Evolutionary conservation across 2,329 filamentous ascomycete genomes (phyloP).

Genomic region (Fusarium azukiicola): DNA sequence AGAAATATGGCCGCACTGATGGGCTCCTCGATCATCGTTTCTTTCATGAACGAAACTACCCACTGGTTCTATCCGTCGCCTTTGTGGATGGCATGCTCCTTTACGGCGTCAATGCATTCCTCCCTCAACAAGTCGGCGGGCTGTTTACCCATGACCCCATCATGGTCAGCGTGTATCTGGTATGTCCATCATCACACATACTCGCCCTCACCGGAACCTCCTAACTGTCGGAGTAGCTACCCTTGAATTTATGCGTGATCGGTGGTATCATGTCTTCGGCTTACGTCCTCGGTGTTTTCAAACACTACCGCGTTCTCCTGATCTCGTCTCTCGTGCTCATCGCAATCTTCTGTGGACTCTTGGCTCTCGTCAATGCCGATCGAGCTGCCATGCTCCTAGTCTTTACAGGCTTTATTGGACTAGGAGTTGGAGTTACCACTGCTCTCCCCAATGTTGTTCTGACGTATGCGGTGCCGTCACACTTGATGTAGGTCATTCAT

Average conservation of each 20-base stretch:
- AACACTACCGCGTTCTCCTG: background rate
- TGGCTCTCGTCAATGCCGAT: background rate
- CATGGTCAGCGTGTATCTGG: conserved; percentile 3
- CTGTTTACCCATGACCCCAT: background rate
- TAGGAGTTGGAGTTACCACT: conserved; percentile 11
- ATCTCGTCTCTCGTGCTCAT: conserved; percentile 6
- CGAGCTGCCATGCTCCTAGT: conserved; percentile 1
- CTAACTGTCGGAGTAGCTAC: background rate
- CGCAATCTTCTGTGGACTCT: conserved; percentile 1
- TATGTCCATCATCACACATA: background rate
- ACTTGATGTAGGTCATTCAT: background rate
- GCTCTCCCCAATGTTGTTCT: conserved; percentile 12
- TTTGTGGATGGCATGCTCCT: conserved; percentile 16
- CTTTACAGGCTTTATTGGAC: conserved; percentile 4
- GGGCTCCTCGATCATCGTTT: conserved; percentile 13
- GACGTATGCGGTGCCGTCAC: background rate
- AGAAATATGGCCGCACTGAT: background rate
- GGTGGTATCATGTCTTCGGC: conserved; percentile 12
- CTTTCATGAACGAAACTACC: conserved; percentile 4
- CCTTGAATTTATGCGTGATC: conserved; percentile 7
- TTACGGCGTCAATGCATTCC: conserved; percentile 9
- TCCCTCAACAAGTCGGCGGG: background rate
- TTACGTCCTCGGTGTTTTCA: conserved; percentile 3
- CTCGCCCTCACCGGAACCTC: background rate
- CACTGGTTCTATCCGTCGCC: background rate